Base-by-base conservation (phyloP, 768 basidiomycete genomes). In the Amanita rubescens region DNA sequence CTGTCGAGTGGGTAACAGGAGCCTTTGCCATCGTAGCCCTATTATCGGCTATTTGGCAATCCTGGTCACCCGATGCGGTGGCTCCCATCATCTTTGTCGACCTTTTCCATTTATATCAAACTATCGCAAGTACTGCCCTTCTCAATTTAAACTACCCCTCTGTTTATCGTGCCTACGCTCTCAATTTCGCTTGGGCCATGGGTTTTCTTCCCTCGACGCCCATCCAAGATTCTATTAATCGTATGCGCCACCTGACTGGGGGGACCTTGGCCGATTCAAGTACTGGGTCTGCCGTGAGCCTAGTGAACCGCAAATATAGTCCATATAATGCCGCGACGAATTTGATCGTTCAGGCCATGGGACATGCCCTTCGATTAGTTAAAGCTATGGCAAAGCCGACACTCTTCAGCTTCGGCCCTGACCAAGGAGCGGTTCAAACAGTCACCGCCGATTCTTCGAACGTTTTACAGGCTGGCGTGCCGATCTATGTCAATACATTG, bases 121-220 rank as follows among this genome's bases (percentile, higher is more conserved):
- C 83, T 62, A 86, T 94, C 49, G 90, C 87, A 24, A 78, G 80
- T 24, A 84, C 89, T 2, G 85, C 79, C 3, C 76, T 97, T 58
- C 77, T 96, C 52, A 80, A 81, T 59, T 78, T 98, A 63, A 88
- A 97, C 67, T 97, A 94, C 63, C 89, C 95, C 1, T 78, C 80
- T 37, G 79, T 86, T 11, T 97, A 93, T 67, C 78, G 82, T 49
- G 78, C 86, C 20, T 97, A 84, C 60, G 75, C 87, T 2, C 74
- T 85, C 63, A 97, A 97, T 62, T 96, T 95, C 59, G 80, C 85
- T 0, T 97, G 93, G 94, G 77, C 89, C 0, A 68, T 95, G 63
- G 90, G 91, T 0, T 69, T 97, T 11, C 79, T 91, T 53, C 67
- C 78, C 19, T 66, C 71, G 10, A 82, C 83, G 11, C 69, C 76